These are phyloP conservation scores for Phytophthora pistaciae DNA, from an alignment of 352 stramenopile species.

Conservation along the genomic window DNA sequence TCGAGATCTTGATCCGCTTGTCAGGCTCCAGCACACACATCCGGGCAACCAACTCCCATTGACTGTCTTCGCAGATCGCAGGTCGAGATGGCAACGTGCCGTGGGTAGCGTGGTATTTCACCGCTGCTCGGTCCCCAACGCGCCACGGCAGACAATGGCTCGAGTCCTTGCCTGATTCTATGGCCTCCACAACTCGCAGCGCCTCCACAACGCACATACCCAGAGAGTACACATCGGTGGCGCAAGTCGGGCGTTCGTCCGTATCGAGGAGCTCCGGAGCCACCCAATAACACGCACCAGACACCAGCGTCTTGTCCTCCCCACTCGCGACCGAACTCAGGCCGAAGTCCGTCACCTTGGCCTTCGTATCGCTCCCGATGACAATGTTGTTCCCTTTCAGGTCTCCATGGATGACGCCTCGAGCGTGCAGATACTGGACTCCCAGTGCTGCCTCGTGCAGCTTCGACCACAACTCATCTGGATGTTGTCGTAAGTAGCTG, in stretches of 20 bases:
- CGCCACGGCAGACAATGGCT: background rate
- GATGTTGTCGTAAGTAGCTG: constrained; percentile 2
- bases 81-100: background rate
- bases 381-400: constrained; percentile 15
- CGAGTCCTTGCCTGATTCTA: background rate
- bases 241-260: background rate
- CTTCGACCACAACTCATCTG: background rate
- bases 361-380: constrained; percentile 2
- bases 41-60: background rate
- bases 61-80: background rate
- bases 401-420: constrained; percentile 7
- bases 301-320: background rate
- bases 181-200: background rate
- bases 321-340: background rate
- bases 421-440: constrained; percentile 13
- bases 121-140: background rate
- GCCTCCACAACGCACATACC: background rate
- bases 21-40: background rate
- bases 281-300: background rate
- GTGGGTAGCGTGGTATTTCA: background rate
- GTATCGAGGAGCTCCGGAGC: background rate
- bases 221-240: constrained; percentile 2
- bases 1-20: constrained; percentile 1
- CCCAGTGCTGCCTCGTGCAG: background rate
- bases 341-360: constrained; percentile 15